Evolutionary conservation across 805 yeast genomes (phyloP), one percentile per base, ranked within the genome.

Genomic region (Cyberlindnera saturnus): DNA sequence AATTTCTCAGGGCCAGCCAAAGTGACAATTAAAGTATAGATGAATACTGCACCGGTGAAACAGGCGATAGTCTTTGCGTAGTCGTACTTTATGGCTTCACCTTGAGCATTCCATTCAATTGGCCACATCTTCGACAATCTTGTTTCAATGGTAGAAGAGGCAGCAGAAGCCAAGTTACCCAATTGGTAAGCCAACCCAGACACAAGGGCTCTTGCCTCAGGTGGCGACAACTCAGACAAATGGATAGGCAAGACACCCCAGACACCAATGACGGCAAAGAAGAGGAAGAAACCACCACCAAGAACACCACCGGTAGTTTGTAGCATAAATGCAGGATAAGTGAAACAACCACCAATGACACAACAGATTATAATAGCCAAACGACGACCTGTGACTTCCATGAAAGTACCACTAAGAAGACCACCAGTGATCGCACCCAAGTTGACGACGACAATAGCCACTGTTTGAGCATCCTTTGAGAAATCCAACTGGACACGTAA

Each of bases 171-270:
- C 55, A 83, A 70, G 60, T 82, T 82, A 65, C 89, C 89, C 45
- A 82, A 70, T 62, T 82, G 89, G 57, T 82, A 82, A 9, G 79
- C 71, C 31, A 79, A 62, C 42, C 87, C 87, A 26, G 75, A 73
- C 29, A 81, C 71, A 52, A 82, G 70, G 2, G 85, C 70, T 56
- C 86, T 69, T 53, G 79, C 79, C 34, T 77, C 75, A 23, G 85
- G 82, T 45, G 81, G 82, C 15, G 86, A 74, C 40, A 83, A 65
- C 60, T 83, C 90, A 6, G 81, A 67, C 33, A 83, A 63, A 58
- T 81, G 81, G 29, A 78, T 71, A 30, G 89, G 88, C 13, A 77
- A 68, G 40, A 82, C 77, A 49, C 88, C 88, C 84, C 86, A 83
- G 3, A 81, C 81, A 33, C 88, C 89, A 62, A 80, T 78, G 10